These are phyloP conservation scores for Epichloe sibirici DNA, from an alignment of 2,329 filamentous ascomycete species.

Conservation along the genomic window DNA sequence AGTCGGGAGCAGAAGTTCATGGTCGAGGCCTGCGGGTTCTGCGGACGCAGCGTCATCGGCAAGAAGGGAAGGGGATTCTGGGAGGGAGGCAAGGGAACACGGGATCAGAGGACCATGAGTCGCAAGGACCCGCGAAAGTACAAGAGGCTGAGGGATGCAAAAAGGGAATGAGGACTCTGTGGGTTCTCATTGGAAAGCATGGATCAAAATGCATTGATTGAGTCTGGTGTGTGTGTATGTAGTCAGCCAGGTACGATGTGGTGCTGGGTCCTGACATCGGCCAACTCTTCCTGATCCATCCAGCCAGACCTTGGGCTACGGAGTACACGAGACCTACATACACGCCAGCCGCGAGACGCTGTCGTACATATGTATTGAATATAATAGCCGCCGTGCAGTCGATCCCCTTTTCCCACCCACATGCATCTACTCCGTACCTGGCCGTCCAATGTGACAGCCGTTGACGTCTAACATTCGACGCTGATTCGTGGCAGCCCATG, in stretches of 20 bases:
- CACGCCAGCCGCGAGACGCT: too few relatives aligned
- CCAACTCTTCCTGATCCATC: too few relatives aligned
- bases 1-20: conserved; percentile 71
- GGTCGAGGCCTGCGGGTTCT: conserved; percentile 63
- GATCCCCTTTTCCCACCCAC: not conserved
- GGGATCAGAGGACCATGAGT: conserved; percentile 59
- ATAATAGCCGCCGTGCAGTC: too few relatives aligned
- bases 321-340: too few relatives aligned
- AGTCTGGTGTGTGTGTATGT: too few relatives aligned
- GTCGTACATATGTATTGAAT: too few relatives aligned
- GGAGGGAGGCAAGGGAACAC: conserved; percentile 78
- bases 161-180: not conserved
- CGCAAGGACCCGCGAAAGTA: conserved; percentile 66
- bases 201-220: too few relatives aligned
- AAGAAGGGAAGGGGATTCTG: conserved; percentile 60
- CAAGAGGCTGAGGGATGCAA: conserved; percentile 38
- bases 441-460: not conserved
- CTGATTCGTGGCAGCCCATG: not conserved
- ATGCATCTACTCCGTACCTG: not conserved
- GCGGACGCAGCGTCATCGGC: conserved; percentile 57
- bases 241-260: too few relatives aligned
- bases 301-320: too few relatives aligned
- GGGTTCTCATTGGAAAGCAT: too few relatives aligned
- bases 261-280: too few relatives aligned
- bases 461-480: not conserved